Evolutionary conservation across 108 stramenopile genomes (phyloP), one percentile per base, ranked within the genome.

Genomic region (Skeletonema marinoi): DNA sequence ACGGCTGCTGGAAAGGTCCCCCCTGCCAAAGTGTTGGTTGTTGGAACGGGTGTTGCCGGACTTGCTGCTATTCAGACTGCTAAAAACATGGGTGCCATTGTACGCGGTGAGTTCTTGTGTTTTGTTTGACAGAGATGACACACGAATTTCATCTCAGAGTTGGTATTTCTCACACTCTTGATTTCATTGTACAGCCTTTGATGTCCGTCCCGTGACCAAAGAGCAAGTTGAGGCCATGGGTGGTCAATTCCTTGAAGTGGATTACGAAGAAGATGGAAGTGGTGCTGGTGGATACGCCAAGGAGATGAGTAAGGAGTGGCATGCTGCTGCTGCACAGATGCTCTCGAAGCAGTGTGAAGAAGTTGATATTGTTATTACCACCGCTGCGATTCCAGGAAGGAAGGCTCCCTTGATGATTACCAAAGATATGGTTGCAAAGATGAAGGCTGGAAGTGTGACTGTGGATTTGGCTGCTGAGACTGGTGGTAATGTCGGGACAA

Each of bases 221-320:
- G 99, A 99, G 83, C 99, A 99, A 90, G 98, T 99, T 29, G 98
- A 99, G 78, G 96, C 97, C 38, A 97, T 99, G 91, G 99, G 98
- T 14, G 99, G 94, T 19, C 92, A 97, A 41, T 99, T 99, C 80
- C 89, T 99, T 36, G 90, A 97, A 71, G 98, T 99, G 42, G 95
- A 97, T 59, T 87, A 75, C 78, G 50, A 94, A 72, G 99, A 99
- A 85, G 98, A 99, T 70, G 98, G 98, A 10, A 87, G 88, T 68
- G 99, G 97, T n/a, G 92, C 96, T 35, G 99, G 99, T 36, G 99
- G 99, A 48, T 99, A 99, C 85, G 99, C 99, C 74, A 99, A 99
- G 89, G 98, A 99, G 84, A 99, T 99, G 98, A 86, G 84, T 78
- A 85, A 93, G 48, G 98, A 98, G 79, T 99, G 97, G 97, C 96